These are phyloP conservation scores for Ulmus americana DNA, from an alignment of 331 rosid species.

Conservation along the genomic window DNA sequence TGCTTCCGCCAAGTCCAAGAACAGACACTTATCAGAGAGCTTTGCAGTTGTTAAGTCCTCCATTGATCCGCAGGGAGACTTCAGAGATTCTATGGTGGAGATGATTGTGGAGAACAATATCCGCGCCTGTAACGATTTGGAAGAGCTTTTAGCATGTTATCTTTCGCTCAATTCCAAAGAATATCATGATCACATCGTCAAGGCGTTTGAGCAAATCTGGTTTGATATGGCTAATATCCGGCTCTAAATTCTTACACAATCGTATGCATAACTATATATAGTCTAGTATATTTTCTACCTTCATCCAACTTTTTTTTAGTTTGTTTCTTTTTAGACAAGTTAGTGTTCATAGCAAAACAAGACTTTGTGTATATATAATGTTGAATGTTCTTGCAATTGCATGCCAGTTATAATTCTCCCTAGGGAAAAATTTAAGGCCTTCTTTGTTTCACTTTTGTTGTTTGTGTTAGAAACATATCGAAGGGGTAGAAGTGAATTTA, in stretches of 20 bases:
- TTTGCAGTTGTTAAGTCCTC: conserved; percentile 77
- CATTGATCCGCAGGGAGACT: conserved; percentile 63
- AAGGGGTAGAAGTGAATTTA: too few species aligned
- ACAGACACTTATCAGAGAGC: conserved; percentile 46
- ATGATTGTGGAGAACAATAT: conserved; percentile 85
- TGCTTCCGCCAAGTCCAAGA: conserved; percentile 1
- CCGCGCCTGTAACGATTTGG: conserved; percentile 64
- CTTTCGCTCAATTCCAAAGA: conserved; percentile 68
- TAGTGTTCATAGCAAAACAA: neutral
- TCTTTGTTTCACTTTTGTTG: too few species aligned
- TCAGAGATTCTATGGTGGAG: conserved; percentile 83
- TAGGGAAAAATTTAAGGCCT: too few species aligned
- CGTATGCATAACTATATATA: conserved; percentile 22
- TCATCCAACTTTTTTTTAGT: neutral
- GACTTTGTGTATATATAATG: too few species aligned
- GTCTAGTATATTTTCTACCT: neutral
- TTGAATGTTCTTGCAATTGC: too few species aligned
- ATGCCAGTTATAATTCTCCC: too few species aligned
- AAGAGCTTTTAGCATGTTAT: conserved; percentile 77
- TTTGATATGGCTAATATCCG: conserved; percentile 45
- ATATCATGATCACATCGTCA: conserved; percentile 62
- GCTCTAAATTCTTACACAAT: conserved; percentile 25
- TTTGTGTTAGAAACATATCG: too few species aligned
- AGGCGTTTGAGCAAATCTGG: conserved; percentile 84
- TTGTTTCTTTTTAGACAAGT: neutral